Evolutionary conservation across 1,284 basidiomycete genomes (phyloP).

Genomic region (Xerocomus cyaneibrunnescens): DNA sequence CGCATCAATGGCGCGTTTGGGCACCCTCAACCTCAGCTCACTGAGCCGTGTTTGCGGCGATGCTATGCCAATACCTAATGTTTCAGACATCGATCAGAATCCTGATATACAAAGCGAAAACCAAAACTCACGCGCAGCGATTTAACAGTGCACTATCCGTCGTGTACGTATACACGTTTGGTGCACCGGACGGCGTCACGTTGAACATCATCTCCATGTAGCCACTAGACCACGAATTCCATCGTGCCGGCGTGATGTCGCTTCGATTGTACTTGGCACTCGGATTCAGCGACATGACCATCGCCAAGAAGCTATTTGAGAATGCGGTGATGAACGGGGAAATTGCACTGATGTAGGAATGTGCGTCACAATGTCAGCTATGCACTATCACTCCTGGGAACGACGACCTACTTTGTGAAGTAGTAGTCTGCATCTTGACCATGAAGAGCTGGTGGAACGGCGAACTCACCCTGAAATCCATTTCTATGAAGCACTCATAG

Average conservation of each 20-base stretch:
- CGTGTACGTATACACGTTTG: conserved; percentile 11
- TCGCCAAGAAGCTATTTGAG: conserved; percentile 21
- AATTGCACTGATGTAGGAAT: conserved; percentile 9
- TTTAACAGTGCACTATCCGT: conserved; percentile 16
- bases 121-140: conserved; percentile 24
- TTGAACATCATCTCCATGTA: conserved; percentile 28
- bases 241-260: conserved; percentile 16
- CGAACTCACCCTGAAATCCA: conserved; percentile 13
- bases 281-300: conserved; percentile 17
- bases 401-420: background rate
- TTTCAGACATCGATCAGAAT: background rate
- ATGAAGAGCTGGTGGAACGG: conserved; percentile 9
- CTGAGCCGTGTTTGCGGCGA: conserved; percentile 9
- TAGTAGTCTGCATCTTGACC: conserved; percentile 5
- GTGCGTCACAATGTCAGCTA: background rate
- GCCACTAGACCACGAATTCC: conserved; percentile 12
- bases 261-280: conserved; percentile 7
- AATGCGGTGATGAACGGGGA: conserved; percentile 23
- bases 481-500: background rate
- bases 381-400: too few relatives aligned
- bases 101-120: background rate
- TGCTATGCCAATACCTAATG: conserved; percentile 14
- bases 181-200: conserved; percentile 9
- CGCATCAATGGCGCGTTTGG: too few relatives aligned
- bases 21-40: conserved; percentile 1